Base-by-base conservation (phyloP, 306 rosid species). In the Argentina anserina region DNA sequence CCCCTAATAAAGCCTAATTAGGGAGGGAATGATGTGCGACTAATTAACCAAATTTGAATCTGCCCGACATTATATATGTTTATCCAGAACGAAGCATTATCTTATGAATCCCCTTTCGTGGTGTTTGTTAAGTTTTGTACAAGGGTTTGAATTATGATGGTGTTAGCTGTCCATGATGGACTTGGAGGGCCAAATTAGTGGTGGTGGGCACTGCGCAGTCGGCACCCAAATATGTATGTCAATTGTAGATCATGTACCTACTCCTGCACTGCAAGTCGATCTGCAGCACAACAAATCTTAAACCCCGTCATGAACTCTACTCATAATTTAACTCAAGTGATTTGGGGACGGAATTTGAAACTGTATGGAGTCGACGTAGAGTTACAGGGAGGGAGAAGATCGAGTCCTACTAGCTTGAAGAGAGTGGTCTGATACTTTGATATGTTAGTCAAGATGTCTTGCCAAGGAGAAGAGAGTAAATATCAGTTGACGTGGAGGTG, bases 81-180 rank as follows among this genome's bases (percentile, higher is more conserved):
- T 70, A 15, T 70, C 65, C 65, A 53, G 58, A 70, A 13, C 34
- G 8, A 21, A 36, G 40, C 43, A 13, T 25, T 36, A 70, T 34
- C 47, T 34, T 52, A 70, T n/a, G 40, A 58, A 21, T 34, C 39
- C 40, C 3, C 11, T 53, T 23, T 5, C 25, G 52, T 70, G 37
- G 39, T 53, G 64, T 39, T 23, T 34, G 47, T 39, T 37, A n/a
- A 36, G 39, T n/a, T 42, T 21, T 52, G 37, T 52, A 31, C 0
- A 58, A 33, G 39, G 25, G 65, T 52, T 53, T 36, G 64, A 55
- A 70, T 70, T 37, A 14, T 70, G 37, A 70, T 10, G 65, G 43
- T 37, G 37, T 56, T 69, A 50, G 73, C 47, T 69, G 73, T 50
- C 13, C 63, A 37, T 34, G 62, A 70, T 70, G 63, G 63, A 70